Evolutionary conservation across 805 yeast genomes (phyloP).

Genomic region (Metschnikowia henanensis): DNA sequence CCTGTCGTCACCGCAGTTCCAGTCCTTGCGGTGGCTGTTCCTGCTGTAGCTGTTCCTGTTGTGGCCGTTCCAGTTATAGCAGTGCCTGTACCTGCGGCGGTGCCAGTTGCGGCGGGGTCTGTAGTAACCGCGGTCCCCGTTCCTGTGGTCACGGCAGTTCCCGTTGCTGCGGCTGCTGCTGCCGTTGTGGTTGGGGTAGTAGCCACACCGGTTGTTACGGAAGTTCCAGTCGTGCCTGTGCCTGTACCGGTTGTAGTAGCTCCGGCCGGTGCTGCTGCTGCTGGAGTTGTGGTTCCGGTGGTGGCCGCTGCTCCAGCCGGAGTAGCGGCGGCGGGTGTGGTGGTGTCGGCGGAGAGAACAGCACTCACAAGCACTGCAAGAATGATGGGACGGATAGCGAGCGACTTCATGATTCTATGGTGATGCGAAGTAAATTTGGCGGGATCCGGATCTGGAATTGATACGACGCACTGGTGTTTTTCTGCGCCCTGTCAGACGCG

Average conservation of each 20-base stretch:
- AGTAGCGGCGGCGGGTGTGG: conserved; percentile 12
- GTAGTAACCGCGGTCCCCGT: conserved; percentile 12
- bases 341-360: conserved; percentile 18
- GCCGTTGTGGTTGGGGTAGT: conserved; percentile 13
- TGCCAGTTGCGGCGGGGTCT: conserved; percentile 3
- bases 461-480: neutral
- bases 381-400: neutral
- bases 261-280: conserved; percentile 18
- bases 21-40: conserved; percentile 14
- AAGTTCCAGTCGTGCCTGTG: conserved; percentile 17
- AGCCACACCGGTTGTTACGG: conserved; percentile 1
- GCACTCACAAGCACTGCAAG: conserved; percentile 15
- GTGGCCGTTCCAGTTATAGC: conserved; percentile 13
- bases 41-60: conserved; percentile 17
- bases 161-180: conserved; percentile 13
- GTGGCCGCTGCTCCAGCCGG: conserved; percentile 15
- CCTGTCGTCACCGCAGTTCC: conserved; percentile 11
- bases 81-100: conserved; percentile 17
- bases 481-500: neutral
- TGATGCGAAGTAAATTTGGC: neutral
- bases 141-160: conserved; percentile 9
- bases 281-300: conserved; percentile 3
- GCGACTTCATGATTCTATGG: conserved; percentile 2
- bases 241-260: conserved; percentile 14
- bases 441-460: neutral